Evolutionary conservation across 352 stramenopile genomes (phyloP), one percentile per base, ranked within the genome.

Genomic region (Pythium vanterpoolii): DNA sequence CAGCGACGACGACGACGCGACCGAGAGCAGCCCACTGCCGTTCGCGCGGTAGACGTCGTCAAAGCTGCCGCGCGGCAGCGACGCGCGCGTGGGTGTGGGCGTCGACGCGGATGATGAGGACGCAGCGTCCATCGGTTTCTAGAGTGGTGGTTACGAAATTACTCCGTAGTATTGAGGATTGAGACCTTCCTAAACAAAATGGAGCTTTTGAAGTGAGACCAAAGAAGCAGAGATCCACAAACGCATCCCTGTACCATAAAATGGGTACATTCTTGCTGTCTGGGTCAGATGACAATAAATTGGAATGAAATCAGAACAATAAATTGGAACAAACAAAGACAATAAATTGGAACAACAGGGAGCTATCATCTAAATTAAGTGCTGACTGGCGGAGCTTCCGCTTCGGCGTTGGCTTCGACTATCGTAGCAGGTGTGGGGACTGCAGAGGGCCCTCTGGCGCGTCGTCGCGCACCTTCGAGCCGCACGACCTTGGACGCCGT

Each of bases 401-500:
- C 34, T 13, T n/a, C 34, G 5, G 34, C 14, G 34, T 42, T 42
- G 14, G 14, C 6, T 7, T 13, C 34, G 1, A 21, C 34, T 18
- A 42, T 42, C 10, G 34, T n/a, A 18, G 34, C 18, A 4, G 23
- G 3, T 11, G 27, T 5, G 28, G 46, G 16, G 27, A 26, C 27
- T 23, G 33, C n/a, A n/a, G n/a, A n/a, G n/a, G n/a, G n/a, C n/a
- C n/a, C n/a, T n/a, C n/a, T 58, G 36, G 11, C 28, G 51, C 51
- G 51, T 30, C 51, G 34, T 27, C 49, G 48, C 23, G 23, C 23
- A 26, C 36, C 36, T 21, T 66, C 27, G 27, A 66, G 54, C 51
- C 77, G 56, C 21, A 86, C 62, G 38, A 87, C 60, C 36, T 69
- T 71, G 18, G 76, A 77, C 51, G 79, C 76, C 0, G 76, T 84